Conservation (phyloP, 176 grass and related monocot genomes). For the Lolium multiflorum region DNA sequence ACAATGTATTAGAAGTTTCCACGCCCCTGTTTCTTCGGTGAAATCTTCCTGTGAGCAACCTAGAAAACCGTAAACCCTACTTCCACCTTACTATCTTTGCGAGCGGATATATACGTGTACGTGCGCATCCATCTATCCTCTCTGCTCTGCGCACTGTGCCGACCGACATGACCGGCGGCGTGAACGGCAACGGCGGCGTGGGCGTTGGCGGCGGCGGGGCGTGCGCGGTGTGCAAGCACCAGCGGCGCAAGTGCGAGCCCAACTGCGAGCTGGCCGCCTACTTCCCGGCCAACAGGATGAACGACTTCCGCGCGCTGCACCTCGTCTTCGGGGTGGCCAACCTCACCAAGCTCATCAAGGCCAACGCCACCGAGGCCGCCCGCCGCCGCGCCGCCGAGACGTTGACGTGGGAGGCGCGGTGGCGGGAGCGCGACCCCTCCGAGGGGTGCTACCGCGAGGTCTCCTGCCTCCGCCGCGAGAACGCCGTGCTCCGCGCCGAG, state of each 20-base stretch:
- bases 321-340: constrained; percentile 78
- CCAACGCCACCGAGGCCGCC: constrained; percentile 61
- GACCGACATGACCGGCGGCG: constrained; percentile 53
- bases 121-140: constrained; percentile 34
- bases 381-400: constrained; percentile 65
- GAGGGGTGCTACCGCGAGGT: constrained; percentile 82
- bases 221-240: constrained; percentile 87
- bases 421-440: constrained; percentile 71
- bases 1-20: constrained; percentile 46
- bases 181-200: constrained; percentile 13
- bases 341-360: constrained; percentile 84
- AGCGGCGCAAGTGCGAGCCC: constrained; percentile 85
- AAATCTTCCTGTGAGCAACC: constrained; percentile 78
- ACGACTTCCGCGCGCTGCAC: constrained; percentile 81
- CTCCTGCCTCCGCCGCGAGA: constrained; percentile 63
- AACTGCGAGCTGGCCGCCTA: constrained; percentile 78
- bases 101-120: constrained; percentile 36
- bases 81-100: constrained; percentile 80
- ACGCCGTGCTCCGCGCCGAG: constrained; percentile 62
- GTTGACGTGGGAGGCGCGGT: constrained; percentile 80
- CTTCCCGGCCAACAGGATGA: constrained; percentile 71
- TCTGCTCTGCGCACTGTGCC: neutral
- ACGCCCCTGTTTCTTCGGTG: constrained; percentile 21
- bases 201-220: constrained; percentile 49
- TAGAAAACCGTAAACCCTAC: constrained; percentile 63